These are phyloP conservation scores for Hyaloscypha bicolor DNA, from an alignment of 495 filamentous ascomycete genomes.

Conservation along the genomic window DNA sequence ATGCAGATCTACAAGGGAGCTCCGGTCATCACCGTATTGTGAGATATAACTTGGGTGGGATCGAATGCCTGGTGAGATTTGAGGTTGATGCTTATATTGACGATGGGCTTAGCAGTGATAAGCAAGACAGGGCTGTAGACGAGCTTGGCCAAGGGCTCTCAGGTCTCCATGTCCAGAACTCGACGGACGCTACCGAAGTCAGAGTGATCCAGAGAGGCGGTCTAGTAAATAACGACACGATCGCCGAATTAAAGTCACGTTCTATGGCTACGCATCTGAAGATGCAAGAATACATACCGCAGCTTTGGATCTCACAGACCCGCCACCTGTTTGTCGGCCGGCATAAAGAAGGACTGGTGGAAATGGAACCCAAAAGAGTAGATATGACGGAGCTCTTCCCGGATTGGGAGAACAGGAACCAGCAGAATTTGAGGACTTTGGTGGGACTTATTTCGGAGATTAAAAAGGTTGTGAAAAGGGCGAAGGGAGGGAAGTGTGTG, in stretches of 20 bases:
- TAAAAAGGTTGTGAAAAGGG: not conserved
- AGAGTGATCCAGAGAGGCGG: constrained; percentile 12
- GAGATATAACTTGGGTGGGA: constrained; percentile 11
- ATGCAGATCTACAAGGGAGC: constrained; percentile 7
- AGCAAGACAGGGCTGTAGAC: not conserved
- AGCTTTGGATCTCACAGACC: constrained; percentile 16
- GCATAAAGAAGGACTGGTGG: constrained; percentile 10
- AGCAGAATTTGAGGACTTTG: not conserved
- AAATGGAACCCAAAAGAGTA: not conserved
- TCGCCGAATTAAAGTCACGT: constrained; percentile 3
- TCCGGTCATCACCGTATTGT: constrained; percentile 17
- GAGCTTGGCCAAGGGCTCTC: not conserved
- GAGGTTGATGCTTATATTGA: constrained; percentile 19
- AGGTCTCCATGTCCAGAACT: not conserved
- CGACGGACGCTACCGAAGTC: not conserved
- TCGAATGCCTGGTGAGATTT: constrained; percentile 12
- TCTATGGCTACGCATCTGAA: not conserved
- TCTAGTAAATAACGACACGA: not conserved
- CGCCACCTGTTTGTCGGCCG: constrained; percentile 2
- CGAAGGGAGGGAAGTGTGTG: constrained; percentile 5
- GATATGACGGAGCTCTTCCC: constrained; percentile 6
- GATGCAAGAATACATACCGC: not conserved
- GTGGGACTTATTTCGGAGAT: constrained; percentile 7
- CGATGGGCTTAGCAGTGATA: not conserved
- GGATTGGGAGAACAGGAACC: constrained; percentile 11